A percentile compares a stretch with the other conserved stretches of the same genome.
Conservation (phyloP, 495 filamentous ascomycete genomes). For the Penicillium subrubescens region DNA sequence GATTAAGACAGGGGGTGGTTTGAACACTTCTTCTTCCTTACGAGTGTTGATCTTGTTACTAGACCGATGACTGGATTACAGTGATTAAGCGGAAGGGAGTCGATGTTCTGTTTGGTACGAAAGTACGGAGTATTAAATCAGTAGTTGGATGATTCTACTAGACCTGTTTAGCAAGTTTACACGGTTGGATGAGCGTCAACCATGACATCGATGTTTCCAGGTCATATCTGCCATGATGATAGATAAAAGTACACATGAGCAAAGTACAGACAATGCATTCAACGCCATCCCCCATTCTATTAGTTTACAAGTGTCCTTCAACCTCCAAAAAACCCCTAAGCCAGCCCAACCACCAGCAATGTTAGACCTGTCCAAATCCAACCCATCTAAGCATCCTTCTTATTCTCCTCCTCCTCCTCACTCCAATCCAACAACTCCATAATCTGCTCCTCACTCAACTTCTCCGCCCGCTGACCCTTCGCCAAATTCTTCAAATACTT, state of each 20-base stretch:
- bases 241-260: constrained; percentile 7
- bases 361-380: background rate
- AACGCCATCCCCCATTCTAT: background rate
- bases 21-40: background rate
- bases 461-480: constrained; percentile 50
- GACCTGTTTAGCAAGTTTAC: background rate
- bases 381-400: constrained; percentile 16
- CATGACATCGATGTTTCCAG: background rate
- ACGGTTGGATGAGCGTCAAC: background rate
- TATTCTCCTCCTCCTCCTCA: constrained; percentile 41
- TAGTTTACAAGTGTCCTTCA: background rate
- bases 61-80: background rate
- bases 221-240: background rate
- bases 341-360: background rate
- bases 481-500: constrained; percentile 54
- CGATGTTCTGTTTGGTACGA: background rate
- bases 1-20: background rate
- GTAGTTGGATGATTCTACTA: background rate
- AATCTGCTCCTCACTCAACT: constrained; percentile 56
- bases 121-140: background rate
- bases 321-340: background rate
- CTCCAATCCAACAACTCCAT: constrained; percentile 68
- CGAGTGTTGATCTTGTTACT: background rate
- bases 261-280: background rate
- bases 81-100: background rate